Conservation (phyloP, 1,139 yeast genomes). For the Yamadazyma taylorii region DNA sequence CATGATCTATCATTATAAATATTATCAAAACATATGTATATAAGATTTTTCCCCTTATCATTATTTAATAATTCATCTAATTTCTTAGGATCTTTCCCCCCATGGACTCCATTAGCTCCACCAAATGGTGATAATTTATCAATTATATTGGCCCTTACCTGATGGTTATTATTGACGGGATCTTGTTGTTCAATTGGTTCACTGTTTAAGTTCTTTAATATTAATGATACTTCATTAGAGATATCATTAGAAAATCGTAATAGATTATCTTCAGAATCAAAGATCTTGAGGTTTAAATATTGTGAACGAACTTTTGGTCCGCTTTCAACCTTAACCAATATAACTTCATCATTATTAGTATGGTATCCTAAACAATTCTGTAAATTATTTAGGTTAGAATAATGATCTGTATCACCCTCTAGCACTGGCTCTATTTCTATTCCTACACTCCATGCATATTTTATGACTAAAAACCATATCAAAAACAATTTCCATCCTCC, state of each 20-base stretch:
- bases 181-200: constrained; percentile 13
- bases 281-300: constrained; percentile 33
- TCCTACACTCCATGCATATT: constrained; percentile 13
- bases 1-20: constrained; percentile 43
- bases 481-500: not conserved
- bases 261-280: constrained; percentile 38
- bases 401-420: constrained; percentile 22
- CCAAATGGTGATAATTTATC: constrained; percentile 10
- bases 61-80: constrained; percentile 21
- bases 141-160: constrained; percentile 11
- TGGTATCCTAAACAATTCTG: constrained; percentile 40
- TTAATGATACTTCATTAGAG: constrained; percentile 28
- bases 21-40: constrained; percentile 47
- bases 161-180: constrained; percentile 5
- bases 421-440: constrained; percentile 15
- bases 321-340: constrained; percentile 31
- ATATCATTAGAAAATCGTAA: constrained; percentile 35
- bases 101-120: constrained; percentile 2
- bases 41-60: constrained; percentile 28
- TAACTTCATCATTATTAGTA: constrained; percentile 38
- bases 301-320: constrained; percentile 38
- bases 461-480: not conserved
- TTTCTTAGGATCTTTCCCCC: constrained; percentile 11
- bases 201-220: constrained; percentile 39
- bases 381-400: constrained; percentile 29